A percentile compares a stretch with the other conserved stretches of the same genome.
phyloP scores from a whole-genome alignment of 768 basidiomycete species.

The Amyloporia xantha region DNA sequence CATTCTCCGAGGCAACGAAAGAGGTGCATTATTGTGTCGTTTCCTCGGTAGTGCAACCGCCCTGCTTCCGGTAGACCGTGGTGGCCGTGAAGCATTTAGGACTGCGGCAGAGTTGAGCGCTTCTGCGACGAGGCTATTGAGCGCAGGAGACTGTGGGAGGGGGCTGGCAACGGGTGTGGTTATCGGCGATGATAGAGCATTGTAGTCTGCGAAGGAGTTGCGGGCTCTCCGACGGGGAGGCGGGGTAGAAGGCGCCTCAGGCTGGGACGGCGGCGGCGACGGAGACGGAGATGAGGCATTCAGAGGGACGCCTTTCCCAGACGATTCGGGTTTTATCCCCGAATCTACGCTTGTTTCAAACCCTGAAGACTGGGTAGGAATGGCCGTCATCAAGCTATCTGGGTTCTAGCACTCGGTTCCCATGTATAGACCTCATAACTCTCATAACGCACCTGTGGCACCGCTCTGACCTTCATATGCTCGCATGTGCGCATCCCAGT shows the following conservation, averaged over 20 bases:
- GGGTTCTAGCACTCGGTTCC: too few species aligned
- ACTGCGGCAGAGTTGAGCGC: conserved; percentile 10
- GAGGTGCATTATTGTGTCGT: neutral
- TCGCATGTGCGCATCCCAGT: conserved; percentile 10
- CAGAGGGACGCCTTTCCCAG: too few species aligned
- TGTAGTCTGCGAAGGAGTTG: conserved; percentile 8
- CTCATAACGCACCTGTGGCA: conserved; percentile 10
- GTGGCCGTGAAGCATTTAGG: neutral
- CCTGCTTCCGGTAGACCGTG: neutral
- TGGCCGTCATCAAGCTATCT: neutral
- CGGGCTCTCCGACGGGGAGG: neutral
- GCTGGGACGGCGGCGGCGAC: neutral
- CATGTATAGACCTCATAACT: too few species aligned
- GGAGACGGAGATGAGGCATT: neutral
- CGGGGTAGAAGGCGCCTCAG: neutral
- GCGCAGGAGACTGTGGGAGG: conserved; percentile 10
- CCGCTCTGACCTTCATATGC: conserved; percentile 9
- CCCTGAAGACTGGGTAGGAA: conserved; percentile 2
- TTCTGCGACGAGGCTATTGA: conserved; percentile 11
- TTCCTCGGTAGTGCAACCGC: neutral
- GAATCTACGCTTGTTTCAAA: too few species aligned
- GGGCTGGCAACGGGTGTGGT: neutral
- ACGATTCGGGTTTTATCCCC: too few species aligned
- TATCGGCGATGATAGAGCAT: conserved; percentile 10
- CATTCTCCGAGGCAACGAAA: conserved; percentile 3